Evolutionary conservation across 306 rosid species (phyloP), one percentile per base, ranked within the genome.

Genomic region (Quercus aquifolioides): DNA sequence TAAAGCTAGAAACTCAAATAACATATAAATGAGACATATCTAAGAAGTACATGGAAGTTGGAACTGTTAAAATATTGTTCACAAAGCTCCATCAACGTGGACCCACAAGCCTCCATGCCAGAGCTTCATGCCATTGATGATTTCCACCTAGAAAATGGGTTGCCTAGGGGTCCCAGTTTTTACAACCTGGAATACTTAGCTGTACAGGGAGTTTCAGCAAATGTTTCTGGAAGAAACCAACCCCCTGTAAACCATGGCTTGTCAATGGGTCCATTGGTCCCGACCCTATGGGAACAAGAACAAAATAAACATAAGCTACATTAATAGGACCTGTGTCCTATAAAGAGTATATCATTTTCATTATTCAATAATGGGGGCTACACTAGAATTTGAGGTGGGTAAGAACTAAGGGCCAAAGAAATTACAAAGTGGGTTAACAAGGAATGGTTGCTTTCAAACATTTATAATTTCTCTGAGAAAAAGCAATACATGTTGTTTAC

Each of bases 131-230:
- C 51, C 52, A 74, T 85, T 79, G 80, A 78, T 73, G 74, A 71
- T 63, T 28, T 83, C 69, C 43, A 79, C 82, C 87, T 76, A 78
- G 55, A 85, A 76, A 87, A 78, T 14, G 65, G 81, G 78, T 59
- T 54, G 78, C 78, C 80, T 63, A 41, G 46, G 75, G 78, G 79
- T 65, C 82, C 87, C 74, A 79, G 59, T 68, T 74, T 19, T 80
- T 86, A 74, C 90, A 85, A 83, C 84, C 87, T 90, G 90, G 85
- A 79, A 43, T 74, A 65, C 85, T 90, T 85, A 88, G 91, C 92
- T 87, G 91, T 85, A 88, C 31, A 41, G 65, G 82, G 84, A 74
- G 80, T 56, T 25, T 84, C 84, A 81, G 83, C 86, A 69, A 69
- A 79, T 79, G 62, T 76, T 28, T 71, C 63, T 73, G 83, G 80